These are phyloP conservation scores for Rhamnella rubrinervis DNA, from an alignment of 331 rosid species.

Conservation along the genomic window DNA sequence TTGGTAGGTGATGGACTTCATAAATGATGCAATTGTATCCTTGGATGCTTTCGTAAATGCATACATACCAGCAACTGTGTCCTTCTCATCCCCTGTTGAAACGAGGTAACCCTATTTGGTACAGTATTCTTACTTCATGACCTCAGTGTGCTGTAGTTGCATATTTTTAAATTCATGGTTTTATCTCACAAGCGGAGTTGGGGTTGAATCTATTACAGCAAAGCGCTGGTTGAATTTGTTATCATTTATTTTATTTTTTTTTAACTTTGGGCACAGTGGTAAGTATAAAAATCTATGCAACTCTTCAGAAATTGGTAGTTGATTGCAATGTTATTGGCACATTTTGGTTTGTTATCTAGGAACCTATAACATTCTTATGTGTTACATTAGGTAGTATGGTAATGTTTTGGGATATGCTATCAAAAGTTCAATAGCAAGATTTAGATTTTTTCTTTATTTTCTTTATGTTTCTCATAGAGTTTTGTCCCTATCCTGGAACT, in stretches of 20 bases:
- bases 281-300: background rate
- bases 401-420: background rate
- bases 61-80: conserved; percentile 66
- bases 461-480: background rate
- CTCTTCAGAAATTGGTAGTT: background rate
- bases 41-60: conserved; percentile 71
- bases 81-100: conserved; percentile 78
- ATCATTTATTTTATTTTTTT: background rate
- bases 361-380: background rate
- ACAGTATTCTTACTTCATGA: conserved; percentile 2
- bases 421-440: background rate
- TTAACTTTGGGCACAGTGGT: too few relatives aligned
- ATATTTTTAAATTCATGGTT: background rate
- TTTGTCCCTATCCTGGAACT: background rate
- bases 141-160: background rate
- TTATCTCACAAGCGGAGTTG: background rate
- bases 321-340: background rate
- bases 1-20: conserved; percentile 86
- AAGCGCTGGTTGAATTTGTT: background rate
- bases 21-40: conserved; percentile 83
- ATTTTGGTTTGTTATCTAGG: background rate
- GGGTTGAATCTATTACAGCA: too few relatives aligned
- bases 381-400: too few relatives aligned
- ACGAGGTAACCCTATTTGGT: conserved; percentile 49
- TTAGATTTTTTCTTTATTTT: background rate